Evolutionary conservation across 106 monocot genomes (phyloP).

Genomic region (Dendrobium huoshanense): DNA sequence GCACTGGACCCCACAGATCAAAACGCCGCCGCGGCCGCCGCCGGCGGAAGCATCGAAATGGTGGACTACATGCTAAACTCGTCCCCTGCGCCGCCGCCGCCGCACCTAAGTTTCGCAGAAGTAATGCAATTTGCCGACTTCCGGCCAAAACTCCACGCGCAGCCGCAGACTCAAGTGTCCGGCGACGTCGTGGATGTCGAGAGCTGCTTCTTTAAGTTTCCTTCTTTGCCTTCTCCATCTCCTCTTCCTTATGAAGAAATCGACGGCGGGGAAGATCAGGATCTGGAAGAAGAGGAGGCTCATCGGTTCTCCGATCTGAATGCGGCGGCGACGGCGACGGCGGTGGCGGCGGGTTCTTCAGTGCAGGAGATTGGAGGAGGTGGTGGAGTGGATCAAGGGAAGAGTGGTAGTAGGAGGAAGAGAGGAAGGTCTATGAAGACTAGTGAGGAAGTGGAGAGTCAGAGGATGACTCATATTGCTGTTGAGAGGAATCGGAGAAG

Average conservation of each 20-base stretch:
- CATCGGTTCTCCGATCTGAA: slow-evolving; percentile 15
- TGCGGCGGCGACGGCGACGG: not conserved
- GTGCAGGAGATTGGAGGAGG: not conserved
- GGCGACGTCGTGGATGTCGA: slow-evolving; percentile 26
- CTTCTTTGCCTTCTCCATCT: slow-evolving; percentile 6
- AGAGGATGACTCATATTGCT: slow-evolving; percentile 91
- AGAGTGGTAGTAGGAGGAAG: slow-evolving; percentile 26
- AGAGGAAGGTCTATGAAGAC: slow-evolving; percentile 71
- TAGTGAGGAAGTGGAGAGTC: slow-evolving; percentile 80
- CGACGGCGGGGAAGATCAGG: not conserved
- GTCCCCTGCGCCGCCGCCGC: not conserved
- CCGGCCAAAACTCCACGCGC: slow-evolving; percentile 41
- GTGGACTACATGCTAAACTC: slow-evolving; percentile 56
- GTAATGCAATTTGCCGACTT: slow-evolving; percentile 88
- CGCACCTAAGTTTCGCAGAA: slow-evolving; percentile 57
- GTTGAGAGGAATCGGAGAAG: slow-evolving; percentile 77
- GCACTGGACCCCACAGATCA: not conserved
- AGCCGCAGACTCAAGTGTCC: slow-evolving; percentile 2
- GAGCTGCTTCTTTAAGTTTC: slow-evolving; percentile 29
- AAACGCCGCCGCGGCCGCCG: not conserved
- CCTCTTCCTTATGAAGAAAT: not conserved
- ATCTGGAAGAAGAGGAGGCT: slow-evolving; percentile 8
- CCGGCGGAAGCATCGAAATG: slow-evolving; percentile 31
- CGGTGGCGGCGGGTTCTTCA: not conserved
- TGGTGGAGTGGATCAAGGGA: not conserved